Percentiles rank a stretch among this genome's conserved stretches.
phyloP scores from a whole-genome alignment of 768 basidiomycete species.

The Mrakia gelida region DNA sequence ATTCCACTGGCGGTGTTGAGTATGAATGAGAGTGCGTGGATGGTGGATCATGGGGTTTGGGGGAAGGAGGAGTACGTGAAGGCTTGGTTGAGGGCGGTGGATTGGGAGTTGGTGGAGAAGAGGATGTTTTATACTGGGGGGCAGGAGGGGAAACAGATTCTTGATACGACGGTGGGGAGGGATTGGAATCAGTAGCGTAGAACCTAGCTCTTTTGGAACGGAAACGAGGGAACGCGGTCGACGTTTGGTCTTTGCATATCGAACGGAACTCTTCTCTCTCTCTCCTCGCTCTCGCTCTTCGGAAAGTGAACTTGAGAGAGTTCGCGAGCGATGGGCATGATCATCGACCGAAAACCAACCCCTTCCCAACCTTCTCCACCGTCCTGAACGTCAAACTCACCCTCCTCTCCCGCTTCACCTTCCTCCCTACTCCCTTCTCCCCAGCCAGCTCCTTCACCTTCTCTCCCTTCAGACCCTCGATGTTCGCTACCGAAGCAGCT shows the following conservation, averaged over 20 bases:
- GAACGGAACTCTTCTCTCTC: neutral
- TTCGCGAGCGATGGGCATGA: no score
- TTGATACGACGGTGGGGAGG: slow-evolving; percentile 3
- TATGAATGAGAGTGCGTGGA: slow-evolving; percentile 30
- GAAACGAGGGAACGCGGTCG: neutral
- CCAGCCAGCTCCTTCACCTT: slow-evolving; percentile 47
- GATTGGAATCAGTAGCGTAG: slow-evolving; percentile 7
- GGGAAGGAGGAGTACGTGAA: slow-evolving; percentile 30
- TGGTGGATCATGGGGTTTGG: slow-evolving; percentile 32
- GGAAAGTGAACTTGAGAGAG: neutral
- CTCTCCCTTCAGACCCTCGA: slow-evolving; percentile 51
- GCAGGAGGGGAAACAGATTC: neutral
- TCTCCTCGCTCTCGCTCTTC: neutral
- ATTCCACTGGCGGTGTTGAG: slow-evolving; percentile 24
- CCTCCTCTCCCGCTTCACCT: slow-evolving; percentile 56
- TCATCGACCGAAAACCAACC: slow-evolving; percentile 15
- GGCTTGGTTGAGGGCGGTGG: slow-evolving; percentile 29
- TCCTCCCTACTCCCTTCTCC: slow-evolving; percentile 29
- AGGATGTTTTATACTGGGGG: slow-evolving; percentile 18
- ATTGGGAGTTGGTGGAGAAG: slow-evolving; percentile 27
- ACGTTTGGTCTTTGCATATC: neutral
- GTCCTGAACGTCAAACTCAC: slow-evolving; percentile 84
- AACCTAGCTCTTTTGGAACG: neutral
- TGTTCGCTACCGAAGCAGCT: slow-evolving; percentile 55
- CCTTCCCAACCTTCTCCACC: slow-evolving; percentile 57